A percentile compares a stretch with the other conserved stretches of the same genome.
These are phyloP conservation scores for Phytophthora multivora DNA, from an alignment of 352 stramenopile species.

Conservation along the genomic window DNA sequence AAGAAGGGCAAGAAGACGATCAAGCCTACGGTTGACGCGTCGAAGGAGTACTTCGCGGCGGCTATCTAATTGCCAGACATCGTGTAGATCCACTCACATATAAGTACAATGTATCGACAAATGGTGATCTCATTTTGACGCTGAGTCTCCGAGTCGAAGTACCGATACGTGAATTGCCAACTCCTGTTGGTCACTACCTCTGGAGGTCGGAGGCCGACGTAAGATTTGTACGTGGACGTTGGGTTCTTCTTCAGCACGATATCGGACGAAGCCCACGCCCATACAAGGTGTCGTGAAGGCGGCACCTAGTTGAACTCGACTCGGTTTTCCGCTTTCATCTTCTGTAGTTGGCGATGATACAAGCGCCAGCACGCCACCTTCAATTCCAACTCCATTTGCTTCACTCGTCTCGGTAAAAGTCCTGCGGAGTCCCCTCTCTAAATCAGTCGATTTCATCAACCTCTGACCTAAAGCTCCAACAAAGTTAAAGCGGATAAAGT, in stretches of 20 bases:
- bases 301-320: conserved; percentile 49
- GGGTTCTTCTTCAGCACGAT: conserved; percentile 7
- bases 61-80: conserved; percentile 11
- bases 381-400: conserved; percentile 42
- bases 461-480: conserved; percentile 33
- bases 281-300: conserved; percentile 76
- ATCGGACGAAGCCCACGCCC: conserved; percentile 59
- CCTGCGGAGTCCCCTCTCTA: conserved; percentile 41
- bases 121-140: background rate
- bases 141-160: conserved; percentile 10
- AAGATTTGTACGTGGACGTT: conserved; percentile 57
- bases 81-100: background rate
- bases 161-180: conserved; percentile 37
- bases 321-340: background rate
- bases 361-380: conserved; percentile 64
- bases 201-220: conserved; percentile 24
- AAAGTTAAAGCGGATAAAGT: conserved; percentile 63
- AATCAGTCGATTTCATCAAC: conserved; percentile 29
- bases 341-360: background rate
- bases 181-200: background rate
- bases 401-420: conserved; percentile 37
- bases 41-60: conserved; percentile 74
- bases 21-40: conserved; percentile 77
- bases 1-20: conserved; percentile 90
- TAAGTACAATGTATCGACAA: background rate